Evolutionary conservation across 495 filamentous ascomycete genomes (phyloP).

Genomic region (Xylaria cubensis): DNA sequence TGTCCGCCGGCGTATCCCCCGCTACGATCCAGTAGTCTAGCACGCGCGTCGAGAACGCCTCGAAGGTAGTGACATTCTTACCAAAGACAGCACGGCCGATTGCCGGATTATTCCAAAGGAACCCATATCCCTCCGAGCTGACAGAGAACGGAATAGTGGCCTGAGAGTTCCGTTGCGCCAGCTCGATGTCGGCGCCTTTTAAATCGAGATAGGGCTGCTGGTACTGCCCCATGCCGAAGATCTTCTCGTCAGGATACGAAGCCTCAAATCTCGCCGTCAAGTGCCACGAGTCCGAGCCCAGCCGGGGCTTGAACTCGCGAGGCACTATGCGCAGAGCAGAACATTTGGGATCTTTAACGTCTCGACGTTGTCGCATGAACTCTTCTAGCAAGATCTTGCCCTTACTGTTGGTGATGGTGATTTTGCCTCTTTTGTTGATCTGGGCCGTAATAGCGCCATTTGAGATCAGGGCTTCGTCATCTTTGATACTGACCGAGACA

Average conservation of each 20-base stretch:
- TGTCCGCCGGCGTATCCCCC: constrained; percentile 58
- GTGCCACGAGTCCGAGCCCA: constrained; percentile 55
- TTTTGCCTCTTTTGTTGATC: constrained; percentile 54
- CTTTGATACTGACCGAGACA: constrained; percentile 15
- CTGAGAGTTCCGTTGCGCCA: constrained; percentile 68
- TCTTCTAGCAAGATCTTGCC: constrained; percentile 59
- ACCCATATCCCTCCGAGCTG: constrained; percentile 61
- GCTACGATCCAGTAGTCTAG: constrained; percentile 67
- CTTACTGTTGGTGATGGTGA: constrained; percentile 53
- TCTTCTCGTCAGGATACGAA: constrained; percentile 56
- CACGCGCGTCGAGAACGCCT: constrained; percentile 58
- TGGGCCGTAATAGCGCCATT: constrained; percentile 60
- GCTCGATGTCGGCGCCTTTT: constrained; percentile 62
- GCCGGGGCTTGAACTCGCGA: constrained; percentile 60
- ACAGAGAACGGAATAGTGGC: constrained; percentile 63
- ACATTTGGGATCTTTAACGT: constrained; percentile 61
- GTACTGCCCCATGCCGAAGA: constrained; percentile 70
- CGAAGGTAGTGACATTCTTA: constrained; percentile 64
- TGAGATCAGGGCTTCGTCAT: constrained; percentile 46
- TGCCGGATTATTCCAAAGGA: constrained; percentile 66
- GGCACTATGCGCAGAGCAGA: constrained; percentile 60
- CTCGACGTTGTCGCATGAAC: constrained; percentile 59
- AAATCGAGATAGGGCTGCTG: constrained; percentile 63
- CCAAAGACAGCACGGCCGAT: constrained; percentile 64
- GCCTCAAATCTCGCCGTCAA: constrained; percentile 62